Evolutionary conservation across 108 stramenopile species (phyloP), one percentile per base, ranked within the genome.

Genomic region (Cyclotella baltica): DNA sequence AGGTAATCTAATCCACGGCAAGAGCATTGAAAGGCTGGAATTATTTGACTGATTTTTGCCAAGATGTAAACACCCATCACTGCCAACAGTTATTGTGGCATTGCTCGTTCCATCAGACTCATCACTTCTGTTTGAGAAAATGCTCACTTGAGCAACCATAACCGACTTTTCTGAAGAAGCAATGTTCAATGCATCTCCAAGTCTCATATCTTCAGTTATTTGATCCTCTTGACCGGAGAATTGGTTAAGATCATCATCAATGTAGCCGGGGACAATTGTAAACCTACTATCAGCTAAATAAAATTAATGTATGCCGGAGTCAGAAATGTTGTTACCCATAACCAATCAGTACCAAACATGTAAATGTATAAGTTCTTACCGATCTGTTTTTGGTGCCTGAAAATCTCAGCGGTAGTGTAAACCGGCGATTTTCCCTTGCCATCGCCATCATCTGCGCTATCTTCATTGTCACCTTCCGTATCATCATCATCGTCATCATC

Each of bases 51-150:
- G 40, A 13, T 43, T 43, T 43, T 43, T 43, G 13, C 13, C 40
- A 6, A 43, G 40, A 43, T 6, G 6, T 43, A 43, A 10, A 43
- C 40, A 43, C 40, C 40, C 40, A 43, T 43, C 40, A 43, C 13
- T 13, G 6, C 13, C 40, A 43, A 43, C 13, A 43, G 40, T 43
- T 13, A 43, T 13, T 6, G 6, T 43, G 6, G 40, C n/a, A n/a
- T n/a, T n/a, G n/a, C n/a, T n/a, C n/a, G n/a, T n/a, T n/a, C n/a
- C 83, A 40, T 72, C 72, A 36, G 34, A 28, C 15, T 6, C 6
- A 13, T 43, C 40, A 43, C 13, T 13, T 43, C 40, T 43, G 13
- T 43, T 43, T 13, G 40, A 43, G 13, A 43, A 43, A 10, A 43
- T 43, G 40, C 13, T 43, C 40, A 43, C 40, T 13, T 43, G 40